Percentiles rank a stretch among this genome's conserved stretches.
These are phyloP conservation scores for Psilocybe azurescens DNA, from an alignment of 768 basidiomycete genomes.

Conservation along the genomic window DNA sequence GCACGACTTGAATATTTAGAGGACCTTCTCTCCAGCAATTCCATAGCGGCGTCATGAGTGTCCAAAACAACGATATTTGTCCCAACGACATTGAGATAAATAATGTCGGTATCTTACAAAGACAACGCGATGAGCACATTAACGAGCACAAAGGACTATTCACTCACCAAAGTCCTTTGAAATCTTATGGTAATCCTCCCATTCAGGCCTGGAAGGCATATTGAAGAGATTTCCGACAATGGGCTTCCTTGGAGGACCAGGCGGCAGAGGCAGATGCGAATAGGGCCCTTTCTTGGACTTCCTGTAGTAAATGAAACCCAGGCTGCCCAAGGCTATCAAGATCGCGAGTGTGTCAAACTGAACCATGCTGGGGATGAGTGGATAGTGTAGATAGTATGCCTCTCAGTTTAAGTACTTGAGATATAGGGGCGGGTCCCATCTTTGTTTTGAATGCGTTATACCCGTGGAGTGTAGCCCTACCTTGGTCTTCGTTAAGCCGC, in stretches of 20 bases:
- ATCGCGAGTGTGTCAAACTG: neutral
- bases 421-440: neutral
- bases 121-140: neutral
- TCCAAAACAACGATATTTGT: slow-evolving; percentile 36
- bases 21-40: slow-evolving; percentile 47
- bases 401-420: neutral
- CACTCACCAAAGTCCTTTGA: slow-evolving; percentile 35
- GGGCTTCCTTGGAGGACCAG: slow-evolving; percentile 41
- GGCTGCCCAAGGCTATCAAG: neutral
- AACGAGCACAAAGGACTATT: neutral
- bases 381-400: neutral
- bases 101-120: slow-evolving; percentile 30
- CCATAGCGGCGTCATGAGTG: slow-evolving; percentile 38
- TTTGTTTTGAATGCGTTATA: neutral
- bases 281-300: neutral
- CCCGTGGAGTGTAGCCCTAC: neutral
- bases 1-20: slow-evolving; percentile 42
- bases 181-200: slow-evolving; percentile 43
- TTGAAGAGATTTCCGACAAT: slow-evolving; percentile 43
- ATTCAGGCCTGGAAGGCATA: slow-evolving; percentile 32
- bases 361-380: neutral
- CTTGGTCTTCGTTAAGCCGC: neutral
- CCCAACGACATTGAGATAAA: slow-evolving; percentile 32
- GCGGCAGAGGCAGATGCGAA: slow-evolving; percentile 31
- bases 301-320: neutral